Evolutionary conservation across 1,284 basidiomycete genomes (phyloP).

Genomic region (Fomitopsis palustris): DNA sequence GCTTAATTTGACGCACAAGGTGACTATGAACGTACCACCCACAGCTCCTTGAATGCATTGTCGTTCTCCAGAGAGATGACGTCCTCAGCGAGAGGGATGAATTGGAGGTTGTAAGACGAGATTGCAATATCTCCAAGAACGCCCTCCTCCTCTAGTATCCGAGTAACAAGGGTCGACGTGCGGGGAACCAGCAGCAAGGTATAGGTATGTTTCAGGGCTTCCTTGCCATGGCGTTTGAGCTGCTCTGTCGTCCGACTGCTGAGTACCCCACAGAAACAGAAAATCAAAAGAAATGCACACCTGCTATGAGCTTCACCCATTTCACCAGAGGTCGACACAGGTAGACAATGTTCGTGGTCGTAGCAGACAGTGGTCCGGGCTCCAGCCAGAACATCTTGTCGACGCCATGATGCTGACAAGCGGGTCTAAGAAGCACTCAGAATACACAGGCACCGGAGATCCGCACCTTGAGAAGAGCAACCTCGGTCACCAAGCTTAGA

Average conservation of each 20-base stretch:
- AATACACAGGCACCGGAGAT: too few species aligned
- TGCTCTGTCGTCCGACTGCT: slow-evolving; percentile 60
- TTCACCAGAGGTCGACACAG: slow-evolving; percentile 87
- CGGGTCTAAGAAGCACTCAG: background rate
- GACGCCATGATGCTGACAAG: slow-evolving; percentile 86
- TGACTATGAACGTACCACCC: slow-evolving; percentile 58
- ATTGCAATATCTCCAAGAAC: slow-evolving; percentile 88
- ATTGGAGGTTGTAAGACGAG: slow-evolving; percentile 86
- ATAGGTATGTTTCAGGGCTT: slow-evolving; percentile 76
- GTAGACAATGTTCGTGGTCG: slow-evolving; percentile 90
- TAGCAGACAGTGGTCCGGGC: slow-evolving; percentile 76
- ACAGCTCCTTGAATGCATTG: slow-evolving; percentile 79
- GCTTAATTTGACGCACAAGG: background rate
- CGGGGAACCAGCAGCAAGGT: slow-evolving; percentile 90
- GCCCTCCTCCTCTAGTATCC: slow-evolving; percentile 87
- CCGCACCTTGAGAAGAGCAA: slow-evolving; percentile 83
- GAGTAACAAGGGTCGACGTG: slow-evolving; percentile 79
- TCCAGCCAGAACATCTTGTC: slow-evolving; percentile 99
- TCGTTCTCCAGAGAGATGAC: slow-evolving; percentile 87
- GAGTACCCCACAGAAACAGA: slow-evolving; percentile 9
- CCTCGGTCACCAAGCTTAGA: slow-evolving; percentile 90
- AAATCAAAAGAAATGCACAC: slow-evolving; percentile 42
- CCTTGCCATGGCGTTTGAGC: slow-evolving; percentile 72
- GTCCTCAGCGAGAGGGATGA: slow-evolving; percentile 91
- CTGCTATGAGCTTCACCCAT: slow-evolving; percentile 87